Base-by-base conservation (phyloP, 2,329 filamentous ascomycete species). In the Ophidiomyces ophidiicola region DNA sequence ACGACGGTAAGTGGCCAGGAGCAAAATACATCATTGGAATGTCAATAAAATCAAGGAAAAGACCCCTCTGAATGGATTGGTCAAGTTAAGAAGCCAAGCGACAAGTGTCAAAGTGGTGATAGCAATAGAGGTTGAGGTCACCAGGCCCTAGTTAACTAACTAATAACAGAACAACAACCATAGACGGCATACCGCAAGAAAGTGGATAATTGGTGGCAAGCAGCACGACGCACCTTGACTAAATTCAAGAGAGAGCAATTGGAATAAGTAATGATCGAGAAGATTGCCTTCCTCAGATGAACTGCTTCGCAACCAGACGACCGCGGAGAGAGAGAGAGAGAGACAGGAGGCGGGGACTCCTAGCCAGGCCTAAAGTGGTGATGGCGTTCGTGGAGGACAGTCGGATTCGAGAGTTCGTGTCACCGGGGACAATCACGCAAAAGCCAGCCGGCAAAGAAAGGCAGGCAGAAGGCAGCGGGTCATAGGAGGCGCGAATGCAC, bases 331-430 rank as follows among this genome's bases (percentile, higher is more conserved):
- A 39, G 19, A n/a, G 30, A 4, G 11, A 39, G 18, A 30, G 29
- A 39, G 30, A 39, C 29, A 33, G 37, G 37, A 39, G 37, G 37
- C 23, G 37, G 37, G 37, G 36, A 33, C 30, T 33, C 37, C 37
- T 33, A 29, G 21, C 36, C 30, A 39, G 37, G n/a, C 21, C 37
- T 28, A 24, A 33, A 39, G 37, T 18, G 37, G 37, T 39, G 29
- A 30, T 24, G 30, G 29, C 10, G 36, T 20, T 39, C 25, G 14
- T 10, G 11, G 5, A 37, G 17, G 20, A 30, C 36, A 17, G 36
- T 30, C 17, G 20, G 20, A 12, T 19, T 10, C 11, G 26, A 24
- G 29, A 19, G 15, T 33, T 28, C 23, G 37, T 39, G 37, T 39
- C 37, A 39, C 37, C 37, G 37, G 33, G 30, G 5, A 19, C 21